Base-by-base conservation (phyloP, 176 grass and related monocot genomes). In the Paspalum vaginatum region DNA sequence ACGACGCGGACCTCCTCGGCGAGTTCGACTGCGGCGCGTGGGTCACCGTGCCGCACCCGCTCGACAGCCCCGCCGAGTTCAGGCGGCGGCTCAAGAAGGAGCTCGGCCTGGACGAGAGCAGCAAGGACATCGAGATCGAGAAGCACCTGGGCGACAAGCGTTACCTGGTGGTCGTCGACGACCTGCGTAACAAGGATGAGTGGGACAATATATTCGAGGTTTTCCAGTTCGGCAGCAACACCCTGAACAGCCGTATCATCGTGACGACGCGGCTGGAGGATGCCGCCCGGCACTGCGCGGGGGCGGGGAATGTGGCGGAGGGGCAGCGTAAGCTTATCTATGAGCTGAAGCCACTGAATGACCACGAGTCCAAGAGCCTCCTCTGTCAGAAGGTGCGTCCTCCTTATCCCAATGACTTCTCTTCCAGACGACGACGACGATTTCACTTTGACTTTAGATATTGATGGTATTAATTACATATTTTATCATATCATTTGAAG, bases 11-110 rank as follows among this genome's bases (percentile, higher is more conserved):
- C 0, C 42, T 89, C n/a, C 21, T 81, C 40, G 46, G 57, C 8
- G 8, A 6, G 11, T 89, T 89, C 83, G 55, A 85, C 32, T 62
- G 77, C 72, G 24, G 0, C 63, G 77, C 82, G 10, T 89, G 82
- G 87, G 54, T 89, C 37, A 85, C 69, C 46, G 82, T 89, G 62
- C 72, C 65, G 8, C 70, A 85, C 78, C 83, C 65, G 56, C 65
- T 75, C 18, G 83, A 75, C 63, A 11, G 1, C 77, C 0, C 57
- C 8, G 61, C 77, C 5, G 70, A 9, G 17, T 40, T 89, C 57
- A 3, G 0, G 46, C 8, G 15, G 3, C 54, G 57, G 70, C 46
- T 89, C 9, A 41, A 6, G 39, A 53, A 39, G 56, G 44, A 77
- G 44, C 77, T 85, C 14, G 56, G 9, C 70, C 2, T 85, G 13